Evolutionary conservation across 164 flowering plant genomes (phyloP), one percentile per base, ranked within the genome.

Genomic region (Tinospora cordifolia): DNA sequence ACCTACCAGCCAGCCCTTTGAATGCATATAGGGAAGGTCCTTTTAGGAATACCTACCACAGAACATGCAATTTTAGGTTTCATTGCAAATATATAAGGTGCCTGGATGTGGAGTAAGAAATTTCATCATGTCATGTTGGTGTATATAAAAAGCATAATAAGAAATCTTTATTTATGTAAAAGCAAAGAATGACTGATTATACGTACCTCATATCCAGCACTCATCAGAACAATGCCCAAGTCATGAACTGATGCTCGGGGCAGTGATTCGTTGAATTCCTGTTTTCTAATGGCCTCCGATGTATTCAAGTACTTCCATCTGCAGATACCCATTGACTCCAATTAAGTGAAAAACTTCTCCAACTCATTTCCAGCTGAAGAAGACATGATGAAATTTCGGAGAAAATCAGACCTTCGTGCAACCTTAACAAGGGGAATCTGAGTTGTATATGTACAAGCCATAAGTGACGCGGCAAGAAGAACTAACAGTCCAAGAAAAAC

Each of bases 401-500:
- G 73, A 71, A 66, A 76, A 65, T 1, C 74, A 66, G 77, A 94
- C 99, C 99, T 94, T 84, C 90, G 84, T 74, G 99, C 97, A 68
- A 90, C 96, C 84, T 87, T 94, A 75, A 90, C 92, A 59, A 90
- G 41, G 47, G 99, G 97, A 17, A 92, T 90, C 77, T 94, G 99
- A 36, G 99, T 92, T n/a, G 97, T 94, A 79, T 86, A 94, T 77
- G 99, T 92, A 79, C 99, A 92, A 57, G 97, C 97, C 93, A 92
- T 94, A 22, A 94, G 92, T 40, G 97, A 94, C 19, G 87, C 84
- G 22, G 82, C 99, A 58, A 94, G 74, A 47, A 92, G 92, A 77
- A 70, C 84, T 81, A 92, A 71, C 78, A 85, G 69, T 67, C 89
- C 95, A 2, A 94, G 86, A 76, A 94, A 94, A 68, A 90, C 70